phyloP scores from a whole-genome alignment of 1,284 basidiomycete genomes.

The Rhodotorula sp. region DNA sequence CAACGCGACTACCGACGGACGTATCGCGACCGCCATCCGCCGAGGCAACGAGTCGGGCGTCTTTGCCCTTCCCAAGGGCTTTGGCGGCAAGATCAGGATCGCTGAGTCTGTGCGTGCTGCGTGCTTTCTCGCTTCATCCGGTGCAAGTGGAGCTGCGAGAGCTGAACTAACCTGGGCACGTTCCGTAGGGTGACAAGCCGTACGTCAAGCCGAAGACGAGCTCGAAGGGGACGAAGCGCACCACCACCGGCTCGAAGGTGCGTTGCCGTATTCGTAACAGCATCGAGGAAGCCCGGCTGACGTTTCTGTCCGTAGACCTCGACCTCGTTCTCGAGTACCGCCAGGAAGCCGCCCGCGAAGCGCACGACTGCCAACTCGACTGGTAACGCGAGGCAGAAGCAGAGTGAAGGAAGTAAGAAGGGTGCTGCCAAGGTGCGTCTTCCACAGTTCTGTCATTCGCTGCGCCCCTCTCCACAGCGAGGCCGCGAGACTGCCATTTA shows the following conservation, averaged over 20 bases:
- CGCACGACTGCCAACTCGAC: background rate
- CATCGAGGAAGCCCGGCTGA: too few relatives aligned
- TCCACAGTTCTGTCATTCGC: too few relatives aligned
- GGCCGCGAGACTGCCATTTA: too few relatives aligned
- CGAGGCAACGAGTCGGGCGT: constrained; percentile 33
- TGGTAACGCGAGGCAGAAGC: background rate
- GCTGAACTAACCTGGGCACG: too few relatives aligned
- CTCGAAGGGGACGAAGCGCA: background rate
- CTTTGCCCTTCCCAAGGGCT: constrained; percentile 40
- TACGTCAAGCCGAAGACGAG: background rate
- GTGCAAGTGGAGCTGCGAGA: background rate
- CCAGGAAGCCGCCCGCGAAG: background rate
- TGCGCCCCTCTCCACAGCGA: background rate
- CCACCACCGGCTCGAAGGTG: background rate
- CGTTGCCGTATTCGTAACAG: too few relatives aligned
- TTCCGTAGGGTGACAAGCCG: background rate
- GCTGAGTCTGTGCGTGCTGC: background rate
- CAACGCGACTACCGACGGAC: constrained; percentile 9
- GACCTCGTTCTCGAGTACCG: background rate
- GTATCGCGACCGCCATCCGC: constrained; percentile 24
- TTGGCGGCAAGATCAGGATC: constrained; percentile 40
- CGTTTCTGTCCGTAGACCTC: too few relatives aligned
- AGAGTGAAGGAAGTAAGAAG: background rate
- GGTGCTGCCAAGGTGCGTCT: background rate
- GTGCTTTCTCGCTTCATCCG: background rate